phyloP scores from a whole-genome alignment of 352 stramenopile genomes.

The Phytophthora pini region DNA sequence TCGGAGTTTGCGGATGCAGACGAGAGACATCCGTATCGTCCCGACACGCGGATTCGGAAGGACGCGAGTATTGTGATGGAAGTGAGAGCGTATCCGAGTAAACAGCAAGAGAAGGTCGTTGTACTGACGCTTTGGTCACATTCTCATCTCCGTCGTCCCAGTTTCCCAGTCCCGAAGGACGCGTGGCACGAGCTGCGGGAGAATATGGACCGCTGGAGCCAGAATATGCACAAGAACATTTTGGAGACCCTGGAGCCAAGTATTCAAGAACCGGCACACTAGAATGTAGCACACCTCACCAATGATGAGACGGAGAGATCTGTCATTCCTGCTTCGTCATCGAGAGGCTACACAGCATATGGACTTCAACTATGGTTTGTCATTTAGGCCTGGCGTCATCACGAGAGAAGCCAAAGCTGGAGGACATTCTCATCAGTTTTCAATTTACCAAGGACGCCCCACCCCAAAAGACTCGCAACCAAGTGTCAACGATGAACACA shows the following conservation, averaged over 20 bases:
- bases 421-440: too few species aligned
- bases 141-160: conserved; percentile 30
- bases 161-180: conserved; percentile 26
- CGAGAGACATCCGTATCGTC: conserved; percentile 43
- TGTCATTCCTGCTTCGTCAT: too few species aligned
- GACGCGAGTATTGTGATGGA: conserved; percentile 40
- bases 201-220: conserved; percentile 46
- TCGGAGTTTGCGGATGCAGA: conserved; percentile 50
- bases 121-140: conserved; percentile 46
- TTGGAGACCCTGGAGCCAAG: conserved; percentile 29
- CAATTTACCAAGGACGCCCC: too few species aligned
- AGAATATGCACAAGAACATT: conserved; percentile 48
- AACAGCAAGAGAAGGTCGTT: conserved; percentile 31
- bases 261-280: neutral
- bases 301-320: too few species aligned
- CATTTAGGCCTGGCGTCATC: too few species aligned
- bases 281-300: too few species aligned
- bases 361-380: too few species aligned
- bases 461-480: too few species aligned
- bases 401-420: too few species aligned
- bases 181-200: conserved; percentile 37
- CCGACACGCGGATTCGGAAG: conserved; percentile 35
- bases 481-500: too few species aligned
- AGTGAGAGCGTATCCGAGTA: conserved; percentile 4
- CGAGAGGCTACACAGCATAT: too few species aligned